A percentile compares a stretch with the other conserved stretches of the same genome.
Evolutionary conservation across 805 yeast species (phyloP).

Genomic region (Lipomyces lipofer): DNA sequence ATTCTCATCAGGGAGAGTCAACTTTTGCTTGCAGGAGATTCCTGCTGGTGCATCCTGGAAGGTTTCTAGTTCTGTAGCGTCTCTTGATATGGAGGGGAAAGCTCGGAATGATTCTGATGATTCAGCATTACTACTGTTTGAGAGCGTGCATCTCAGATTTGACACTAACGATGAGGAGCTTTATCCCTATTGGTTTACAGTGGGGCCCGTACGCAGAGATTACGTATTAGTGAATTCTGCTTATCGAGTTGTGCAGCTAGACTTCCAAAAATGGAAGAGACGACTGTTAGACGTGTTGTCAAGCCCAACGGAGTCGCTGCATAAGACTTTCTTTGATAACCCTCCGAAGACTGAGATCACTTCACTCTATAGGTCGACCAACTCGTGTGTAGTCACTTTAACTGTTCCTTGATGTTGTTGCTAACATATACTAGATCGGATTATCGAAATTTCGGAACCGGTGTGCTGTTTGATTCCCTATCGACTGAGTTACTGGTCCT

Average conservation of each 20-base stretch:
- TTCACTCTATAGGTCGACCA: not conserved
- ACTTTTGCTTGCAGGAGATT: constrained; percentile 32
- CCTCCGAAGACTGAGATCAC: constrained; percentile 4
- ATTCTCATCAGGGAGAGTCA: constrained; percentile 31
- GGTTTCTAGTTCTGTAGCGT: constrained; percentile 7
- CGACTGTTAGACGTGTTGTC: constrained; percentile 10
- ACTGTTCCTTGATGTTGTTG: not conserved
- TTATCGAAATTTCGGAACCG: constrained; percentile 8
- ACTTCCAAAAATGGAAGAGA: constrained; percentile 11
- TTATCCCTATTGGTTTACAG: constrained; percentile 6
- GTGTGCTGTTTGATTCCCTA: constrained; percentile 9
- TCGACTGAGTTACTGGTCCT: constrained; percentile 13
- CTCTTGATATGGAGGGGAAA: constrained; percentile 1
- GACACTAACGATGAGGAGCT: not conserved
- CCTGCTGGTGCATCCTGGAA: constrained; percentile 23
- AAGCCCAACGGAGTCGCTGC: constrained; percentile 4
- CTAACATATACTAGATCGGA: not conserved
- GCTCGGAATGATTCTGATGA: not conserved
- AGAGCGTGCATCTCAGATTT: constrained; percentile 9
- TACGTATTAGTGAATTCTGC: constrained; percentile 9
- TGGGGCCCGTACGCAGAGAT: not conserved
- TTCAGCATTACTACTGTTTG: constrained; percentile 7
- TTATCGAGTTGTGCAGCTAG: constrained; percentile 9
- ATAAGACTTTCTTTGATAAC: constrained; percentile 3
- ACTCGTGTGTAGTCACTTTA: not conserved